Percentiles rank a stretch among this genome's conserved stretches.
phyloP scores from a whole-genome alignment of 208 protist genomes.

The Leishmania arabica region DNA sequence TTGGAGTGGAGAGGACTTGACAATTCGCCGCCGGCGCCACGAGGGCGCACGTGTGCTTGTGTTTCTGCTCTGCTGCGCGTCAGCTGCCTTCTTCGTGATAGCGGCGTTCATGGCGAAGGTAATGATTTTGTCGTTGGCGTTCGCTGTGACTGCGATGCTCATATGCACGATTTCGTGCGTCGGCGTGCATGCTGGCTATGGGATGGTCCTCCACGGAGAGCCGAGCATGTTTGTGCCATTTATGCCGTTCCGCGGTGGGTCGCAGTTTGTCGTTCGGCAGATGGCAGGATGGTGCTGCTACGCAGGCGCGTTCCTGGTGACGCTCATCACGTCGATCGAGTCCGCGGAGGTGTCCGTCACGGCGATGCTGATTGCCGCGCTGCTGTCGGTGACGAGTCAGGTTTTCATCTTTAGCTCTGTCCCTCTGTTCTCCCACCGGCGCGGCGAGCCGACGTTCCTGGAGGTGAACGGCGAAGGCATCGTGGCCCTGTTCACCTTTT shows the following conservation, averaged over 20 bases:
- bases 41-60: conserved; percentile 56
- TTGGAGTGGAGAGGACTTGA: conserved; percentile 4
- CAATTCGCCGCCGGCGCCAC: conserved; percentile 22
- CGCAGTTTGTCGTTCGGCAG: conserved; percentile 63
- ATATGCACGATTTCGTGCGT: conserved; percentile 68
- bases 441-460: conserved; percentile 48
- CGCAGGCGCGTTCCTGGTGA: conserved; percentile 49
- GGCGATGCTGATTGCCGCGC: conserved; percentile 46
- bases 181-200: conserved; percentile 71
- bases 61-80: conserved; percentile 64
- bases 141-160: conserved; percentile 51
- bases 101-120: conserved; percentile 51
- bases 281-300: conserved; percentile 68
- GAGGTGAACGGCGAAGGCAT: conserved; percentile 79
- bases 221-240: conserved; percentile 52
- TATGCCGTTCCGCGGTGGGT: conserved; percentile 80
- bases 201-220: conserved; percentile 42
- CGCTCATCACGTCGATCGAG: conserved; percentile 62
- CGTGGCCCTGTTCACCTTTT: conserved; percentile 69
- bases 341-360: conserved; percentile 31
- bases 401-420: conserved; percentile 66
- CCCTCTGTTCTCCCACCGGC: conserved; percentile 48
- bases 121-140: conserved; percentile 48
- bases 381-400: conserved; percentile 66
- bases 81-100: conserved; percentile 59